A percentile compares a stretch with the other conserved stretches of the same genome.
phyloP scores from a whole-genome alignment of 306 rosid species.

The Astragalus membranaceus region DNA sequence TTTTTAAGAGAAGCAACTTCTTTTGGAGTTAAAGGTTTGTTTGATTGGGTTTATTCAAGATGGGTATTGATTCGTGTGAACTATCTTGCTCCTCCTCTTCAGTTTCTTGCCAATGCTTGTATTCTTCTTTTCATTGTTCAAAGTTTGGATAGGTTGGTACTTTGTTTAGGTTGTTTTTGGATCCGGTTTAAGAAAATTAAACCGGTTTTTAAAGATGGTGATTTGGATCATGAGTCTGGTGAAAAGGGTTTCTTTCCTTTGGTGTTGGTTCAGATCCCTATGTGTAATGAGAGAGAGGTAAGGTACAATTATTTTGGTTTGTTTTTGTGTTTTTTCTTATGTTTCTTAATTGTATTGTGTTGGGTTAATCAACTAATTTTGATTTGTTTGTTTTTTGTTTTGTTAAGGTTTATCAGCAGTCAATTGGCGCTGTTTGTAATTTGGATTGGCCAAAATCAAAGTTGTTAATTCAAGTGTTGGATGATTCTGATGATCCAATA shows the following conservation, averaged over 20 bases:
- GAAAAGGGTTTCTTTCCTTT: conserved; percentile 68
- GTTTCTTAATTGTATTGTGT: background rate
- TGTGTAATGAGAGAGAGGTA: conserved; percentile 91
- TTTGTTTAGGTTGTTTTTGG: conserved; percentile 90
- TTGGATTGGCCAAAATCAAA: conserved; percentile 84
- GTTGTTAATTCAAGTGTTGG: conserved; percentile 70
- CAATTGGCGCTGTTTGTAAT: conserved; percentile 75
- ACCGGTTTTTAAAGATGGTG: conserved; percentile 43
- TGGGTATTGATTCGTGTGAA: conserved; percentile 77
- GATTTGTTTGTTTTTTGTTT: background rate
- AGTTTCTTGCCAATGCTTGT: conserved; percentile 67
- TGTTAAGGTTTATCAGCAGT: conserved; percentile 78
- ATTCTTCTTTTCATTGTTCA: conserved; percentile 66
- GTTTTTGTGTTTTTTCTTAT: background rate
- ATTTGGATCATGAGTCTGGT: conserved; percentile 61
- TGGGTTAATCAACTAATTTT: background rate
- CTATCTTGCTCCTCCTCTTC: conserved; percentile 84
- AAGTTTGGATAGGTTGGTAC: conserved; percentile 70
- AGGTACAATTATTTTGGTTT: background rate
- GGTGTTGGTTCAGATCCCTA: conserved; percentile 95
- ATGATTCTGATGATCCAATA: conserved; percentile 84
- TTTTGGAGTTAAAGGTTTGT: conserved; percentile 45
- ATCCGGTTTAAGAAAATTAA: conserved; percentile 67
- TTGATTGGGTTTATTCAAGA: conserved; percentile 55
- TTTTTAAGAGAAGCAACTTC: background rate